These are phyloP conservation scores for Uromyces viciae-fabae DNA, from an alignment of 1,284 basidiomycete species.

Conservation along the genomic window DNA sequence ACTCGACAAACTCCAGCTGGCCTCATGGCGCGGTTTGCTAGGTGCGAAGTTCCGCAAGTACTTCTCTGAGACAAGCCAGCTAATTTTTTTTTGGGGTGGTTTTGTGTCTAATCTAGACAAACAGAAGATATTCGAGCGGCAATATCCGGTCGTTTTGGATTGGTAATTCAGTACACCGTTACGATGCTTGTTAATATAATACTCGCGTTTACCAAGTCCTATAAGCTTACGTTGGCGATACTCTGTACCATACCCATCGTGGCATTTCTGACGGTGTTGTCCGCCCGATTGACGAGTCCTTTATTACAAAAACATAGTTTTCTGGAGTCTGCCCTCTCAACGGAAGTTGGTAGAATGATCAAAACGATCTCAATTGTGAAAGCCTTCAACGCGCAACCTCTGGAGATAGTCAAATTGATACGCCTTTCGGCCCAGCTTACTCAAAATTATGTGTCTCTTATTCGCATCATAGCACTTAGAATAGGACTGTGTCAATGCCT, in stretches of 20 bases:
- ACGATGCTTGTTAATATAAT: slow-evolving; percentile 74
- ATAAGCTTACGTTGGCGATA: slow-evolving; percentile 81
- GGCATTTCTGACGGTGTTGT: slow-evolving; percentile 57
- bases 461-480: slow-evolving; percentile 72
- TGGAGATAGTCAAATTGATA: slow-evolving; percentile 63
- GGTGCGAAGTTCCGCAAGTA: too few species aligned
- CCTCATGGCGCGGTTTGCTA: slow-evolving; percentile 86
- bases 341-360: slow-evolving; percentile 73
- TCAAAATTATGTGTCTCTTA: slow-evolving; percentile 59
- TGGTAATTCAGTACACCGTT: slow-evolving; percentile 72
- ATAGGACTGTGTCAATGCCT: slow-evolving; percentile 70
- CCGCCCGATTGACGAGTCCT: slow-evolving; percentile 59
- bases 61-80: neutral
- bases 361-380: slow-evolving; percentile 86
- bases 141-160: slow-evolving; percentile 71
- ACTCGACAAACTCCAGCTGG: slow-evolving; percentile 69
- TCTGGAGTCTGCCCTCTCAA: slow-evolving; percentile 68
- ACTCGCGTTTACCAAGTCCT: slow-evolving; percentile 76
- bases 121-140: slow-evolving; percentile 88
- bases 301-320: slow-evolving; percentile 67
- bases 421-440: slow-evolving; percentile 60
- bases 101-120: slow-evolving; percentile 63
- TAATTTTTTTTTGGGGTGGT: neutral
- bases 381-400: slow-evolving; percentile 77
- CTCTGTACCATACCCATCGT: slow-evolving; percentile 79